phyloP scores from a whole-genome alignment of 2,329 filamentous ascomycete species.

The Diaporthe batatas region DNA sequence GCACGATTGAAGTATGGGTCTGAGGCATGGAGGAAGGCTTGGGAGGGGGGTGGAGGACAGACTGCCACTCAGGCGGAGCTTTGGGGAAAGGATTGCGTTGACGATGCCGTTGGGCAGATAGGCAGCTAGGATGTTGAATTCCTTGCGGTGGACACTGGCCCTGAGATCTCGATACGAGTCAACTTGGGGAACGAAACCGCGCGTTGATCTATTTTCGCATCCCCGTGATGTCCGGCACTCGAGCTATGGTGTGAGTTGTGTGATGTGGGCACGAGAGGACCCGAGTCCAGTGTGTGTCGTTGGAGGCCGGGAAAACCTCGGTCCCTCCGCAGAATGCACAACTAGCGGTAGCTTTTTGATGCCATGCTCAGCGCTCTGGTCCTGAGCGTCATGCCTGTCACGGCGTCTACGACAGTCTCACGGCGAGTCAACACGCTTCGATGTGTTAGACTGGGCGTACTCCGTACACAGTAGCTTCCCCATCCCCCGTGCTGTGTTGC shows the following conservation, averaged over 20 bases:
- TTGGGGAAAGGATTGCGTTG: not conserved
- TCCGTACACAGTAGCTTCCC: too few species aligned
- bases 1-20: conserved; percentile 10
- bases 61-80: too few species aligned
- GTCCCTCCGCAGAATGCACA: not conserved
- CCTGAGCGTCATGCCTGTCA: not conserved
- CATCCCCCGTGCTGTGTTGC: not conserved
- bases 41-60: not conserved
- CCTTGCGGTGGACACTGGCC: not conserved
- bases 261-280: not conserved
- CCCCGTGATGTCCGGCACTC: not conserved
- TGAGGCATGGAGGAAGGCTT: not conserved
- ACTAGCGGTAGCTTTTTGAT: not conserved
- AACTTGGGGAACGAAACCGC: not conserved
- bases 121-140: not conserved
- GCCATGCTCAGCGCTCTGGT: not conserved
- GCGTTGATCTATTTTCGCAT: not conserved
- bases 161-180: not conserved
- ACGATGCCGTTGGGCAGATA: not conserved
- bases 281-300: not conserved
- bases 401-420: not conserved
- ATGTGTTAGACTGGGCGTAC: not conserved
- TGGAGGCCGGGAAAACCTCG: not conserved
- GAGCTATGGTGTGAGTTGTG: not conserved
- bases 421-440: not conserved